Evolutionary conservation across 805 yeast species (phyloP), one percentile per base, ranked within the genome.

Genomic region (Zygoascus biomembranicola): DNA sequence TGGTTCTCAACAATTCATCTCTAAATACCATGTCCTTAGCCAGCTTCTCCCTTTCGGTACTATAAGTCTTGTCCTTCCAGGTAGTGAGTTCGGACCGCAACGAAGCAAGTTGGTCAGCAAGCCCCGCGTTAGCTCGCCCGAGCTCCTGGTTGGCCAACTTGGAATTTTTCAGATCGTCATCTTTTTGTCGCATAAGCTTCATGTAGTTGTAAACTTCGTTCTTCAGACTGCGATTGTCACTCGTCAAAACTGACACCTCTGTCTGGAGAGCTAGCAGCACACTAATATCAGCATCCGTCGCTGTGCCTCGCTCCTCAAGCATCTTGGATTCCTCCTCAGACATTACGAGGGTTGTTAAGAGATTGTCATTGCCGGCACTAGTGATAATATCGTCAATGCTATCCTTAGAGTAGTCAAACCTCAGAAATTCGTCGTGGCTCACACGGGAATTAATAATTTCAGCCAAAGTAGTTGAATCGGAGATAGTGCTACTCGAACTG

Each of bases 191-290:
- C 28, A 57, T 32, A 10, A 49, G 23, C 5, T 31, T 19, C 35
- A 51, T 56, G 43, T 44, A 53, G 43, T 51, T 51, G 20, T 53
- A 56, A 41, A 51, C 57, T 35, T 60, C 63, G 23, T 51, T 52
- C 35, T 47, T 46, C 31, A 61, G 51, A 2, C 51, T 37, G 8
- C 47, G 28, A 49, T 57, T 59, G 46, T 61, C 63, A 49, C 53
- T 52, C 28, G 51, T 51, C n/a, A 60, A 50, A 28, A 59, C 50
- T 16, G 62, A 56, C 14, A 60, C 44, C 43, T 60, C 59, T 1
- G 63, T 58, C 52, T 58, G 58, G 20, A 60, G 53, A 14, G 51
- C 53, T 8, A 35, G 8, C 13, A 35, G 9, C 2, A n/a, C 39
- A 35, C 39, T n/a, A 8, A 35, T n/a, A 35, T 35, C 16, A 35